These are phyloP conservation scores for Dactylellina parvicollis DNA, from an alignment of 2,329 filamentous ascomycete genomes.

Conservation along the genomic window DNA sequence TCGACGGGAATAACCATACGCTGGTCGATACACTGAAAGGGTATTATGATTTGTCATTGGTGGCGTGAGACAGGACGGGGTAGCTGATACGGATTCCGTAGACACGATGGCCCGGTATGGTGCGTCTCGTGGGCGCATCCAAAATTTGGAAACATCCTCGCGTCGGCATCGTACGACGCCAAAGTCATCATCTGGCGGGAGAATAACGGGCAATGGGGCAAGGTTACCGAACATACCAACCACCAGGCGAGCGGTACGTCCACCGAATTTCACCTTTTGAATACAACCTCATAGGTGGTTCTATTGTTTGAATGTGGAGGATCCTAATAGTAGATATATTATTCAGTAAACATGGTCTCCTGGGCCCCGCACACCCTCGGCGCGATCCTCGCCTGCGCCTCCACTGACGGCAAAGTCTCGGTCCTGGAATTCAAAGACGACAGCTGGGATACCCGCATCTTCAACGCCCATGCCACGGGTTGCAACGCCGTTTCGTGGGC, in stretches of 20 bases:
- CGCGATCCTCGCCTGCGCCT: constrained; percentile 92
- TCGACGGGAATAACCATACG: constrained; percentile 90
- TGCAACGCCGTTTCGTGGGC: constrained; percentile 98
- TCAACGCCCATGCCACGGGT: constrained; percentile 90
- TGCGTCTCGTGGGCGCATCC: constrained; percentile 98
- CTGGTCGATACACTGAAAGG: constrained; percentile 93
- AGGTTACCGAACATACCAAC: constrained; percentile 57
- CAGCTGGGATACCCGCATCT: constrained; percentile 86
- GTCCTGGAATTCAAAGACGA: constrained; percentile 98
- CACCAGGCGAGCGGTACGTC: constrained; percentile 57
- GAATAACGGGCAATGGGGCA: constrained; percentile 64
- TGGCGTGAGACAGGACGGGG: too few species aligned
- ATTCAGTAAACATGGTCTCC: constrained; percentile 84
- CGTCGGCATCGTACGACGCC: constrained; percentile 93
- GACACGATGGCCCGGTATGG: constrained; percentile 97
- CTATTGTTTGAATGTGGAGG: too few species aligned
- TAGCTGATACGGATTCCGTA: too few species aligned
- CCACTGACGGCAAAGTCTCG: constrained; percentile 89
- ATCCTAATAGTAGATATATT: background rate
- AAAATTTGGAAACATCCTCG: constrained; percentile 97
- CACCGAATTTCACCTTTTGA: constrained; percentile 42
- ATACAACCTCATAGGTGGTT: constrained; percentile 51
- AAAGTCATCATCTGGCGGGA: constrained; percentile 99
- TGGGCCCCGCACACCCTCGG: constrained; percentile 98
- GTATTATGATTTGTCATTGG: too few species aligned